Conservation (phyloP, 352 stramenopile species). For the Lagenidium sp. region DNA sequence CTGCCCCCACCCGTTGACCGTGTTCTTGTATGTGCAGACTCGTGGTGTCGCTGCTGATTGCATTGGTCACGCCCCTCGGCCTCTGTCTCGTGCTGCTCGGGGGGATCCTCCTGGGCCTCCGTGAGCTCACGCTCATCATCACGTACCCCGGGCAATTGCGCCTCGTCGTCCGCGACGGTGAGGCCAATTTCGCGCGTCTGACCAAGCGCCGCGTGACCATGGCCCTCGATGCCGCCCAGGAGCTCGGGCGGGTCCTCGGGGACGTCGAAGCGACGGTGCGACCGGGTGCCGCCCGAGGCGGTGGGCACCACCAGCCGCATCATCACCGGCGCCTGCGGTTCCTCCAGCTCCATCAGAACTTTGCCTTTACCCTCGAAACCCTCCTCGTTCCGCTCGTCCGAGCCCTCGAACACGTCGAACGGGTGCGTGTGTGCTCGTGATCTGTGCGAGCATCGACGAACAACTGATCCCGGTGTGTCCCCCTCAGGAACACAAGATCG, state of each 20-base stretch:
- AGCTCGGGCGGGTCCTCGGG: conserved; percentile 31
- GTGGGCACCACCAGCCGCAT: too few species aligned
- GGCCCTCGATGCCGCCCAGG: conserved; percentile 44
- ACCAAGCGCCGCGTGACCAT: conserved; percentile 62
- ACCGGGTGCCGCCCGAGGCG: too few species aligned
- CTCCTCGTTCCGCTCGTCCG: conserved; percentile 47
- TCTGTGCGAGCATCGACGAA: too few species aligned
- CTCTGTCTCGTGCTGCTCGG: conserved; percentile 37
- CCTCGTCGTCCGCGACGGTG: conserved; percentile 71
- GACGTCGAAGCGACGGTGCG: conserved; percentile 12
- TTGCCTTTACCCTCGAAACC: conserved; percentile 54
- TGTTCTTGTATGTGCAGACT: conserved; percentile 19
- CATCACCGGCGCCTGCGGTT: conserved; percentile 32
- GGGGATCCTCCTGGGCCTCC: conserved; percentile 17
- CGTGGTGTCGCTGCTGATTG: conserved; percentile 36
- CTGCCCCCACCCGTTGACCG: too few species aligned
- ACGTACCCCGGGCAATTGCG: conserved; percentile 66
- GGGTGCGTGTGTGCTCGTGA: too few species aligned
- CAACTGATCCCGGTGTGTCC: too few species aligned
- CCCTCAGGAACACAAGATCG: conserved; percentile 22
- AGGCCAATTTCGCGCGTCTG: conserved; percentile 66
- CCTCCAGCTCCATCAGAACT: conserved; percentile 58
- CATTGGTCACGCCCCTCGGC: conserved; percentile 40
- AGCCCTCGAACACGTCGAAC: conserved; percentile 46
- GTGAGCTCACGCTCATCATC: conserved; percentile 44